phyloP scores from a whole-genome alignment of 768 basidiomycete genomes.

The Leccinum barrowsii region DNA sequence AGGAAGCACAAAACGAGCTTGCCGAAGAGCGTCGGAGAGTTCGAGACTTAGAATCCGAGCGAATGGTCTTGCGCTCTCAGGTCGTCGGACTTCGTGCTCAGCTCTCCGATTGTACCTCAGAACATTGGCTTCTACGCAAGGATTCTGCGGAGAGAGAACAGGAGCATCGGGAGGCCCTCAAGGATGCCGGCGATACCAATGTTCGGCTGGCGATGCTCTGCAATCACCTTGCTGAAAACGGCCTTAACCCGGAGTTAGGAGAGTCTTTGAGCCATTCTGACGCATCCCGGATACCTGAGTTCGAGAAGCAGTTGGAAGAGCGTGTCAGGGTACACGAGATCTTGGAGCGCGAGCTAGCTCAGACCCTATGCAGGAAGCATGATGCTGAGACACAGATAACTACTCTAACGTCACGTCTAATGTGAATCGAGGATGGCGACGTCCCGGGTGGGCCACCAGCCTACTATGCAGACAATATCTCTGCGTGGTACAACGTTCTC shows the following conservation, averaged over 20 bases:
- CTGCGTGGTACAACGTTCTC: too few species aligned
- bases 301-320: constrained; percentile 78
- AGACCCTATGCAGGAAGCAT: constrained; percentile 59
- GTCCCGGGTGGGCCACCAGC: too few species aligned
- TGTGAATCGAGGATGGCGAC: too few species aligned
- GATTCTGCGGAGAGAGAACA: constrained; percentile 65
- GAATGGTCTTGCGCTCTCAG: constrained; percentile 65
- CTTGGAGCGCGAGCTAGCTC: constrained; percentile 71
- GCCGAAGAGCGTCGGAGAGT: constrained; percentile 62
- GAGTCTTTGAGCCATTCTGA: constrained; percentile 36
- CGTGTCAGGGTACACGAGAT: constrained; percentile 67
- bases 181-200: constrained; percentile 64
- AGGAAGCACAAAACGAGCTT: constrained; percentile 64
- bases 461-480: too few species aligned
- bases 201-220: constrained; percentile 78
- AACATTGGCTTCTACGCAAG: constrained; percentile 66
- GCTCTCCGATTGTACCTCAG: constrained; percentile 62
- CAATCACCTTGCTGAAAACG: constrained; percentile 85
- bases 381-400: constrained; percentile 72
- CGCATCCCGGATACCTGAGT: constrained; percentile 56
- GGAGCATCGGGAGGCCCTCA: constrained; percentile 57
- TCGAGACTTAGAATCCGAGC: constrained; percentile 62
- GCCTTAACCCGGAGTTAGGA: constrained; percentile 77
- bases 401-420: constrained; percentile 43
- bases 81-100: constrained; percentile 71